Conservation (phyloP, 108 stramenopile species). For the Skeletonema tropicum region DNA sequence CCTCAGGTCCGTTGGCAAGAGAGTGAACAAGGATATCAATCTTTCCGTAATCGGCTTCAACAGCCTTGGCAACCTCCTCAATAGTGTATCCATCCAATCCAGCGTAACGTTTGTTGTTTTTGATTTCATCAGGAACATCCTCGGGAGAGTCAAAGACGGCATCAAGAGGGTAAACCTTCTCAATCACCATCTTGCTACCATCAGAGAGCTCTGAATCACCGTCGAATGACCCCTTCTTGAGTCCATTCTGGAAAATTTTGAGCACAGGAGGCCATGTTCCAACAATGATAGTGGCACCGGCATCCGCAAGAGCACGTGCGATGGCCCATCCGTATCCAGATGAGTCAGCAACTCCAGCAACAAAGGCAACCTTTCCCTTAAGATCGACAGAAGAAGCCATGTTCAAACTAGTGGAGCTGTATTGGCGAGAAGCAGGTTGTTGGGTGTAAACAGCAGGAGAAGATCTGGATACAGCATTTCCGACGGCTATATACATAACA, state of each 20-base stretch:
- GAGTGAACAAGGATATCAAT: constrained; percentile 98
- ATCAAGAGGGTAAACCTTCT: constrained; percentile 97
- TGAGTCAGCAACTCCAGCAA: constrained; percentile 97
- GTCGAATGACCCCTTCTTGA: constrained; percentile 90
- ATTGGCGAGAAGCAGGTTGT: constrained; percentile 42
- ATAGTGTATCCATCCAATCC: constrained; percentile 96
- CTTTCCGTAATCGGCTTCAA: constrained; percentile 96
- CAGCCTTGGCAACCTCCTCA: constrained; percentile 90
- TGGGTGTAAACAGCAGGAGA: constrained; percentile 31
- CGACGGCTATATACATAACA: constrained; percentile 43
- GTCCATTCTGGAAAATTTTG: constrained; percentile 91
- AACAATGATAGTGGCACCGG: constrained; percentile 95
- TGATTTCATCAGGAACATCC: constrained; percentile 94
- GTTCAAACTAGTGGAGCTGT: constrained; percentile 48
- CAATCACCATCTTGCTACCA: constrained; percentile 92
- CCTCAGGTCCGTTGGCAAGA: constrained; percentile 98
- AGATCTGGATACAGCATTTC: constrained; percentile 29
- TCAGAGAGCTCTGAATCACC: constrained; percentile 84
- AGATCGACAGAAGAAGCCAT: constrained; percentile 78
- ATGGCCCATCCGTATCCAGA: constrained; percentile 99
- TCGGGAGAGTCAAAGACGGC: constrained; percentile 95
- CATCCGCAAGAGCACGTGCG: constrained; percentile 92
- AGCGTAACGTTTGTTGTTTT: constrained; percentile 94
- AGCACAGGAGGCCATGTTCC: constrained; percentile 99
- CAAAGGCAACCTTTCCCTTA: constrained; percentile 94